Evolutionary conservation across 306 rosid genomes (phyloP).

Genomic region (Lathyrus sativus): DNA sequence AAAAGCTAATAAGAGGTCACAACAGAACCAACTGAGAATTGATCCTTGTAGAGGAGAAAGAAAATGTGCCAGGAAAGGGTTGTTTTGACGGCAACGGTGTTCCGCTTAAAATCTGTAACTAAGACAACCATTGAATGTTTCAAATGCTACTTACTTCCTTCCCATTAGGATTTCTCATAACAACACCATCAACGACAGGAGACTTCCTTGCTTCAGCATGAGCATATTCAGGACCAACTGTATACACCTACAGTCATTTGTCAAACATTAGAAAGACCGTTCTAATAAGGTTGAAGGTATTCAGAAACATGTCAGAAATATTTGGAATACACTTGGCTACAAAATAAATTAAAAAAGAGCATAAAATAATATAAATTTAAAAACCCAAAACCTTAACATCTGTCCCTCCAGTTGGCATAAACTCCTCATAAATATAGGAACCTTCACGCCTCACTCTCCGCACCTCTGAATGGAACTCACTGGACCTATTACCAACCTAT

Average conservation of each 20-base stretch:
- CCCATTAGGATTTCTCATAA: conserved; percentile 98
- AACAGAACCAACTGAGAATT: not conserved
- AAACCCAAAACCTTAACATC: conserved; percentile 84
- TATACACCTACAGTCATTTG: conserved; percentile 73
- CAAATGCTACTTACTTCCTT: conserved; percentile 74
- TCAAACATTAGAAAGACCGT: conserved; percentile 38
- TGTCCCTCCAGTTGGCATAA: conserved; percentile 99
- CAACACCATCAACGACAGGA: conserved; percentile 99
- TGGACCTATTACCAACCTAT: conserved; percentile 97
- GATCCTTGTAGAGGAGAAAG: not conserved
- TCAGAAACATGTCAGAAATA: conserved; percentile 18
- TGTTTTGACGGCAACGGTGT: not conserved
- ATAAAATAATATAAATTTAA: conserved; percentile 38
- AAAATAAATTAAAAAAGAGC: not conserved
- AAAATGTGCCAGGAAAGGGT: not conserved
- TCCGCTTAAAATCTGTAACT: not conserved
- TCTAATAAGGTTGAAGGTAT: conserved; percentile 24
- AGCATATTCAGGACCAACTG: conserved; percentile 98
- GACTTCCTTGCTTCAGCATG: conserved; percentile 99
- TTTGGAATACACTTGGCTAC: conserved; percentile 2
- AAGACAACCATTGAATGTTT: not conserved
- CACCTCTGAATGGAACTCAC: conserved; percentile 94
- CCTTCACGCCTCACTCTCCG: conserved; percentile 98
- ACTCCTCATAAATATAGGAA: conserved; percentile 94
- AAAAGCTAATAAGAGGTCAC: not conserved